phyloP scores from a whole-genome alignment of 768 basidiomycete species.

The Coprinopsis marcescibilis region DNA sequence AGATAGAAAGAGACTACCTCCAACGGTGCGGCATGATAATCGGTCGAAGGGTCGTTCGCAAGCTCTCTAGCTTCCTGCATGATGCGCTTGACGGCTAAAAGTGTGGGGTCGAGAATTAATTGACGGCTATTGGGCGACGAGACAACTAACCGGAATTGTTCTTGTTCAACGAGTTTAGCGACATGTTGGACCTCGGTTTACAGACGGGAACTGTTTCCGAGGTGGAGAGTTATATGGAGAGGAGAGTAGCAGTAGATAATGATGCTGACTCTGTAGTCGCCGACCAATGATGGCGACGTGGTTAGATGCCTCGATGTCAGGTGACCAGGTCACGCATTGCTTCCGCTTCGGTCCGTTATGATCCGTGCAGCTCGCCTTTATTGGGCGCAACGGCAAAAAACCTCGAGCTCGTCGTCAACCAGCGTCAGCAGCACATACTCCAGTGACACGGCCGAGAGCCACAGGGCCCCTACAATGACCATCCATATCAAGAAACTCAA shows the following conservation, averaged over 20 bases:
- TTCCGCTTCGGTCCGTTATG: too few species aligned
- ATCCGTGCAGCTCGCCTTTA: too few species aligned
- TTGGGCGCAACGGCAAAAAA: too few species aligned
- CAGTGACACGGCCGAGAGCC: conserved; percentile 1
- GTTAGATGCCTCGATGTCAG: too few species aligned
- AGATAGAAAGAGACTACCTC: conserved; percentile 40
- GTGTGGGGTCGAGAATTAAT: background rate
- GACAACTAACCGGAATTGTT: conserved; percentile 72
- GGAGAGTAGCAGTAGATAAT: too few species aligned
- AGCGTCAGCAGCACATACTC: background rate
- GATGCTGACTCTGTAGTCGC: too few species aligned
- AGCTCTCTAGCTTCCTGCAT: conserved; percentile 95
- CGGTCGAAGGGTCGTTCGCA: conserved; percentile 75
- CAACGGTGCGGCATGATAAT: conserved; percentile 81
- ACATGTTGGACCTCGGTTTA: conserved; percentile 17
- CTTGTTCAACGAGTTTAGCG: conserved; percentile 60
- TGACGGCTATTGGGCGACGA: background rate
- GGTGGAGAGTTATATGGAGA: too few species aligned
- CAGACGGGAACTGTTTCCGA: background rate
- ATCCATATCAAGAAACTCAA: conserved; percentile 79
- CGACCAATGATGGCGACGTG: too few species aligned
- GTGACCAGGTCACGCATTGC: too few species aligned
- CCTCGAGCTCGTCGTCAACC: background rate
- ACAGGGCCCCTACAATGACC: conserved; percentile 29
- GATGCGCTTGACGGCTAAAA: conserved; percentile 88